These are phyloP conservation scores for Prunus davidiana DNA, from an alignment of 306 rosid genomes.

Conservation along the genomic window DNA sequence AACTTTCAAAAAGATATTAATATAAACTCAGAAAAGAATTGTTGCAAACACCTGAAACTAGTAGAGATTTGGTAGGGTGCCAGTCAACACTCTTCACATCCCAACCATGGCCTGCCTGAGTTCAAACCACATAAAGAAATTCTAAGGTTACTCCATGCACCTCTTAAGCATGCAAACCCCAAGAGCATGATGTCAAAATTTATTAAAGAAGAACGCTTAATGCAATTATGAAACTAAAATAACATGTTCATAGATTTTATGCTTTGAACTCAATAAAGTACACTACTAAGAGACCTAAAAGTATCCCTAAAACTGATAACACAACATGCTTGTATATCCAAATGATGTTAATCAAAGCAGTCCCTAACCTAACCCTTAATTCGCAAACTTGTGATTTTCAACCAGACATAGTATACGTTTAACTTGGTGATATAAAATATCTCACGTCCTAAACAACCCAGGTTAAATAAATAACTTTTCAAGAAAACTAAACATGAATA, in stretches of 20 bases:
- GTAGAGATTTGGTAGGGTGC: slow-evolving; percentile 94
- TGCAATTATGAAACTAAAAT: slow-evolving; percentile 4
- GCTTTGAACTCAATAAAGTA: neutral
- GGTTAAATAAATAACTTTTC: neutral
- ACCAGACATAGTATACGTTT: neutral
- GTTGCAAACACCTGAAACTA: slow-evolving; percentile 74
- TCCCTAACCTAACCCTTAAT: neutral
- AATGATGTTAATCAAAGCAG: neutral
- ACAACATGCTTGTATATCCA: neutral
- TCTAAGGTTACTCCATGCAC: slow-evolving; percentile 44
- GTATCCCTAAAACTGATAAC: neutral
- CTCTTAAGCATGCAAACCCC: slow-evolving; percentile 9
- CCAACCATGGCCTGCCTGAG: slow-evolving; percentile 99
- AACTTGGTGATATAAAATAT: neutral
- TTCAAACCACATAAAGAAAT: slow-evolving; percentile 52
- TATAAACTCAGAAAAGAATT: slow-evolving; percentile 19
- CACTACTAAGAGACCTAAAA: neutral
- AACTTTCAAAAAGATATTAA: slow-evolving; percentile 8
- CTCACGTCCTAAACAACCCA: neutral
- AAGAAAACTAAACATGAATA: neutral
- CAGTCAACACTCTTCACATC: slow-evolving; percentile 99
- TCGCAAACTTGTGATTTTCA: neutral
- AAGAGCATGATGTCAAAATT: neutral
- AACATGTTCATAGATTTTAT: neutral
- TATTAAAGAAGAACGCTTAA: neutral